A percentile compares a stretch with the other conserved stretches of the same genome.
Evolutionary conservation across 495 filamentous ascomycete species (phyloP).

Genomic region (Lasiosphaeriaceae sp.): DNA sequence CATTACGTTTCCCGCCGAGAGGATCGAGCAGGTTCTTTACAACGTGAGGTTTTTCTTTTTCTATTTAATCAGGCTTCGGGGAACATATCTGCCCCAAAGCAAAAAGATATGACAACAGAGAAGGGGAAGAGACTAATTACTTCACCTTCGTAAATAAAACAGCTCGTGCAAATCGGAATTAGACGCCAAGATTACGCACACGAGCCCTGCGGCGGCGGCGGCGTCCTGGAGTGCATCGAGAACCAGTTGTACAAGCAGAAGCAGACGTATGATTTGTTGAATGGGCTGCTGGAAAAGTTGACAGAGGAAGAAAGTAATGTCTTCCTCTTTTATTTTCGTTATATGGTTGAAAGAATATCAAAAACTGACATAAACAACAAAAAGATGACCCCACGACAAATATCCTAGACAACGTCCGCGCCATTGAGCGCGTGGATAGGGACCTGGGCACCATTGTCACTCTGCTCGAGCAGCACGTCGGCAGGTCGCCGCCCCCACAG

Average conservation of each 20-base stretch:
- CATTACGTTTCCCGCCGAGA: constrained; percentile 4
- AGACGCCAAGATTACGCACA: constrained; percentile 3
- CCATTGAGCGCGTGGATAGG: constrained; percentile 7
- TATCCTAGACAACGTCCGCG: neutral
- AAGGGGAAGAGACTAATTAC: neutral
- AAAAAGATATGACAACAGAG: neutral
- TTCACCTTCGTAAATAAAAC: no score
- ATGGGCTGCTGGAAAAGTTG: neutral
- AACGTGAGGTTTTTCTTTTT: constrained; percentile 2
- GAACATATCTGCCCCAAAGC: no score
- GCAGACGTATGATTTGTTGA: neutral
- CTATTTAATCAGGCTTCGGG: neutral
- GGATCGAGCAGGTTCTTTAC: constrained; percentile 9
- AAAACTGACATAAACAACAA: neutral
- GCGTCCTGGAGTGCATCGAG: constrained; percentile 11
- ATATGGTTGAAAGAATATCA: neutral
- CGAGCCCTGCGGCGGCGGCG: neutral
- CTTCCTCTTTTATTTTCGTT: neutral
- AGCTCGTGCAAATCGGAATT: neutral
- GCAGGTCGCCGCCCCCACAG: constrained; percentile 1
- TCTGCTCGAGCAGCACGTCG: constrained; percentile 9
- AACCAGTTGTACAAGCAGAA: constrained; percentile 14
- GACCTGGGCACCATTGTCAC: neutral
- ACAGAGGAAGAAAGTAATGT: neutral
- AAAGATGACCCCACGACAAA: neutral